Evolutionary conservation across 2,329 filamentous ascomycete genomes (phyloP), one percentile per base, ranked within the genome.

Genomic region (Penicillium sp.): DNA sequence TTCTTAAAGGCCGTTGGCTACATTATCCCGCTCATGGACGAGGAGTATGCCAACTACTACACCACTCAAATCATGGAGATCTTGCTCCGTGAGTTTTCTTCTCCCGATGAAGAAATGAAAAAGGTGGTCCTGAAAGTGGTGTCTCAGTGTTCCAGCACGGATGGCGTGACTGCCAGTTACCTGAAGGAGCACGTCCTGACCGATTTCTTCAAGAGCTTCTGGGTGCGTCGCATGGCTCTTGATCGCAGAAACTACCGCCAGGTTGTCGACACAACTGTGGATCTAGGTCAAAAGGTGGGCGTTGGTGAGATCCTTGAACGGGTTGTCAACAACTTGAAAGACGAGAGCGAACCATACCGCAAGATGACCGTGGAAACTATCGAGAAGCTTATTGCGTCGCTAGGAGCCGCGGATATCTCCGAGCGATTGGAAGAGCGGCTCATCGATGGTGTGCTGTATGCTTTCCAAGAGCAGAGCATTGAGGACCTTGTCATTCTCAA

Each of bases 281-380:
- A 98, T 56, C 79, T 98, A 32, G 89, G 88, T 37, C 88, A 96
- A 62, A 98, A 98, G 67, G 90, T 96, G n/a, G 92, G 92, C 28
- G 89, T 89, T 37, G 83, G 88, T 51, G 90, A 96, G 70, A 96
- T 98, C 42, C 74, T 96, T 3, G 87, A 95, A 64, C 76, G 89
- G 31, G 85, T 96, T 41, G 92, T 96, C 35, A 84, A 80, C 67
- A 95, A 98, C 60, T 76, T 98, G 51, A 98, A 98, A 66, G 92
- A 98, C 59, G 92, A 98, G 66, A 95, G 85, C 62, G 92, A 98
- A 62, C 84, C 90, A 1, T 98, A 98, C 66, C 82, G 92, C 33
- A 96, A 96, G 73, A 98, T 98, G 92, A 95, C 92, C 0, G 84
- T 98, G 22, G 92, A 98, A 71, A 96, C 92, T 0, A 80, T 96